Base-by-base conservation (phyloP, 1,139 yeast genomes). In the Lodderomyces jiufengensis region DNA sequence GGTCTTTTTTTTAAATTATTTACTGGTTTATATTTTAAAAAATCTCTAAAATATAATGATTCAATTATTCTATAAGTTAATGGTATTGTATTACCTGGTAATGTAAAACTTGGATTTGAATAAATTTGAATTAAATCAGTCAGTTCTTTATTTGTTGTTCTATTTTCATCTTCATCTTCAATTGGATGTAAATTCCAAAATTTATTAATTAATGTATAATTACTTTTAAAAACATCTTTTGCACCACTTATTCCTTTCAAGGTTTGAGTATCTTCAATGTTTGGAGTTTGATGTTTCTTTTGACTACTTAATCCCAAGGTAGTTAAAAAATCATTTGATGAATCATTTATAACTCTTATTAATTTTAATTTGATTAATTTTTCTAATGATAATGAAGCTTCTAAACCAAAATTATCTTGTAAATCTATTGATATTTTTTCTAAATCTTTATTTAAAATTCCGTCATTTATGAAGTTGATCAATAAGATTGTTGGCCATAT, bases 381-480 rank as follows among this genome's bases (percentile, higher is more conserved):
- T 13, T 63, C 63, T 13, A 68, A 39, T 6, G 55, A 39, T 5
- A 64, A 47, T 5, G 63, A 51, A 33, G 73, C 66, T 37, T 69
- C 60, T 41, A 78, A 59, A 0, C 95, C 95, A 49, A 72, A 84
- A 32, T 74, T 70, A 37, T 76, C 78, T 13, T 76, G 53, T 4
- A 83, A 55, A 38, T 73, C 79, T 8, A 57, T 62, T 35, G 72
- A 66, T 15, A 84, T 51, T 14, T 48, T 48, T 3, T 71, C 76
- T 44, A 73, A 68, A 44, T 83, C 88, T 38, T 66, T 73, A 33
- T 72, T 80, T 38, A 75, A 70, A 24, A 86, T 56, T 0, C 95
- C 95, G 32, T 76, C 78, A 46, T 80, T 76, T 7, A 77, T 70
- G 10, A 79, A 60, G 4, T 83, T 73, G 3, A 83, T 72, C 14